phyloP scores from a whole-genome alignment of 345 rosid genomes.

The Passiflora organensis region DNA sequence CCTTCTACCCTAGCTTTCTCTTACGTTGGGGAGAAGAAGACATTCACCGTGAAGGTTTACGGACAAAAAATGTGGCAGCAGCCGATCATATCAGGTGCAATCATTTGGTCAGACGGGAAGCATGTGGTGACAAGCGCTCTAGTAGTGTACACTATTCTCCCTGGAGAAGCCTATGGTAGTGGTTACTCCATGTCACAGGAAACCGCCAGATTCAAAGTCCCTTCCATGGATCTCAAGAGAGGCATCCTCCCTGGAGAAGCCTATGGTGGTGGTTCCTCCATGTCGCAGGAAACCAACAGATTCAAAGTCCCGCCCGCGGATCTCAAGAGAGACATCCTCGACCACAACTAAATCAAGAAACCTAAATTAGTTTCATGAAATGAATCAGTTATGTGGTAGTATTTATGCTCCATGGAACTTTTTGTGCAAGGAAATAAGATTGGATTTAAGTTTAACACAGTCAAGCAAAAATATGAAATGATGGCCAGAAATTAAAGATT shows the following conservation, averaged over 20 bases:
- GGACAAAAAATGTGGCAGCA: slow-evolving; percentile 27
- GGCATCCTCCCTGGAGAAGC: slow-evolving; percentile 17
- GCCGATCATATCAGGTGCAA: slow-evolving; percentile 26
- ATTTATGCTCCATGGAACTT: no score
- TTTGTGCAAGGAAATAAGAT: no score
- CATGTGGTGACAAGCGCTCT: slow-evolving; percentile 35
- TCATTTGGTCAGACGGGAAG: slow-evolving; percentile 31
- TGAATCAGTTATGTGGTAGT: no score
- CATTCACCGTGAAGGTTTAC: slow-evolving; percentile 21
- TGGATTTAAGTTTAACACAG: no score
- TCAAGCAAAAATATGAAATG: no score
- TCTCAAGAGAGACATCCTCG: no score
- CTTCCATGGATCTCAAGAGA: slow-evolving; percentile 23
- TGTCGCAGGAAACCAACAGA: no score
- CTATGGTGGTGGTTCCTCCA: no score
- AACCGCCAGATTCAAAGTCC: slow-evolving; percentile 7
- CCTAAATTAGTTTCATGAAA: no score
- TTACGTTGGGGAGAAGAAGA: slow-evolving; percentile 19
- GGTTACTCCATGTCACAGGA: background rate
- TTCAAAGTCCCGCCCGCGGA: no score
- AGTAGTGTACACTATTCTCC: slow-evolving; percentile 24
- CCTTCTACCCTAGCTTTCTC: slow-evolving; percentile 29
- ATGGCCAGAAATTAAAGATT: no score
- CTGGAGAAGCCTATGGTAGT: slow-evolving; percentile 1
- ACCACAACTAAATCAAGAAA: no score